Evolutionary conservation across 1,284 basidiomycete species (phyloP), one percentile per base, ranked within the genome.

Genomic region (Lignosus rhinocerotis): DNA sequence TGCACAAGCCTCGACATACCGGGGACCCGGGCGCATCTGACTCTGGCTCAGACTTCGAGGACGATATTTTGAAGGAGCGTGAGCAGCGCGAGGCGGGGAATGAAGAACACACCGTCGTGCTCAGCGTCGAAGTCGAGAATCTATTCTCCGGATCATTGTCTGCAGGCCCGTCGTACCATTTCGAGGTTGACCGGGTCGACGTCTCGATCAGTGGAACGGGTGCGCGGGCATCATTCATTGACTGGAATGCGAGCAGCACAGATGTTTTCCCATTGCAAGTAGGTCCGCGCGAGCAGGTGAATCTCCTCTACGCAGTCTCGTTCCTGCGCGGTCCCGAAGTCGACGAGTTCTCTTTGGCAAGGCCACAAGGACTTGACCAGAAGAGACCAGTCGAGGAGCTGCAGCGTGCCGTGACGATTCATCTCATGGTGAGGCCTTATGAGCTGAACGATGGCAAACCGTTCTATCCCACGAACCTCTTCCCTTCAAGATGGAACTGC

Each of bases 401-500:
- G 56, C 85, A 88, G 65, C 80, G 91, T 43, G 81, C 88, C 0
- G 92, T 94, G 1, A 81, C 87, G 0, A 94, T 96, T 66, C 83
- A 86, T 44, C 85, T 95, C 17, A 80, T 81, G 49, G 93, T 92
- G 11, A 80, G 84, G 58, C 92, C 93, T 0, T 89, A 66, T 59
- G 69, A 67, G 43, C 61, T 42, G 16, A 54, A 54, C 44, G 54
- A 53, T 45, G 60, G 54, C 39, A 53, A 47, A 36, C 17, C 67
- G 10, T 66, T 73, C 0, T 90, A 85, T 64, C 90, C 90, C 0
- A 92, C 93, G 0, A 75, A 75, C 7, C 76, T 83, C 0, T 96
- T 95, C 72, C 83, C 86, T 0, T 93, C 92, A 0, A 78, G 87
- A 25, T 96, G 94, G 94, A 95, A 93, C 66, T 94, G 92, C 62